These are phyloP conservation scores for Xerocomus potaroensis DNA, from an alignment of 768 basidiomycete genomes.

Conservation along the genomic window DNA sequence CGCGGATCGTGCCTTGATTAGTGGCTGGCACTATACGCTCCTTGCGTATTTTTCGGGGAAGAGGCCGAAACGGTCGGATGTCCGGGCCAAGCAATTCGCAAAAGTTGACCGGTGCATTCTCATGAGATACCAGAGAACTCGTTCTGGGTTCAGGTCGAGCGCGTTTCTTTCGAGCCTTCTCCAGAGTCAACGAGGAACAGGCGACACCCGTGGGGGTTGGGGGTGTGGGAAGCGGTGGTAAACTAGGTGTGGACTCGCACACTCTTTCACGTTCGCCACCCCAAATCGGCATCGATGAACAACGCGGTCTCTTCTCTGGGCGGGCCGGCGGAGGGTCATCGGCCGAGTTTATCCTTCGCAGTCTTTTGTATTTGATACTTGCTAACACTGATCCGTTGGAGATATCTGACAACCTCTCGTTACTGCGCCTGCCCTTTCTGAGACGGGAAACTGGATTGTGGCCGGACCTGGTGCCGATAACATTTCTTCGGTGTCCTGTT, in stretches of 20 bases:
- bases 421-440: not conserved
- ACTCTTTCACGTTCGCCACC: not conserved
- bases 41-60: slow-evolving; percentile 16
- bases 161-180: slow-evolving; percentile 14
- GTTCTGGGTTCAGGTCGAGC: slow-evolving; percentile 17
- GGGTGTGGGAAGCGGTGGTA: too few relatives aligned
- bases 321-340: slow-evolving; percentile 1
- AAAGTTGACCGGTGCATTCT: not conserved
- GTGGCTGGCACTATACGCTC: not conserved
- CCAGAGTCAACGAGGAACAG: not conserved
- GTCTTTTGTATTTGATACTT: not conserved
- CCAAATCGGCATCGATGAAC: not conserved
- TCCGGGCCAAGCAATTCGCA: slow-evolving; percentile 16
- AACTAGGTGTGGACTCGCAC: not conserved
- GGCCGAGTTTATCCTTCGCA: not conserved
- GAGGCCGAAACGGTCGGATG: slow-evolving; percentile 15
- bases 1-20: not conserved
- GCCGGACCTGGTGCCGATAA: too few relatives aligned
- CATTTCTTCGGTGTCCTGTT: not conserved
- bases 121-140: not conserved
- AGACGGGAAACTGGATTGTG: too few relatives aligned
- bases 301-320: slow-evolving; percentile 13
- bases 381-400: not conserved
- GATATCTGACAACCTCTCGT: not conserved
- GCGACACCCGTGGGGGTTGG: too few relatives aligned